A percentile compares a stretch with the other conserved stretches of the same genome.
These are phyloP conservation scores for Rhipidocladum racemiflorum DNA, from an alignment of 176 grass and related monocot species.

Conservation along the genomic window DNA sequence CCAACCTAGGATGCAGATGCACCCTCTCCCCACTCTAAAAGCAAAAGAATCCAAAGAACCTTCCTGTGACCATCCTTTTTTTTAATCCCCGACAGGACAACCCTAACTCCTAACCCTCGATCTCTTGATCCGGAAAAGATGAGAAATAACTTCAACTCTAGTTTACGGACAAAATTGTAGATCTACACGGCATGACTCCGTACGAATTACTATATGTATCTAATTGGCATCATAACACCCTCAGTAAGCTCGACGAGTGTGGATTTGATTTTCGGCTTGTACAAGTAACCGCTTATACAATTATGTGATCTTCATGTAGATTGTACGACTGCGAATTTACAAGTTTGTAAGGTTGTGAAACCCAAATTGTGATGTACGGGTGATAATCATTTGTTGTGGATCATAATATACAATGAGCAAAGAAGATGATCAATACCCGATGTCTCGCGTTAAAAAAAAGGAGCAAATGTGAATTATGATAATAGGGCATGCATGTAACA, in stretches of 20 bases:
- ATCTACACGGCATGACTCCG: not conserved
- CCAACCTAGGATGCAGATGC: not conserved
- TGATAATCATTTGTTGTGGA: not conserved
- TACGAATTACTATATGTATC: not conserved
- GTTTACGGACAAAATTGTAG: not conserved
- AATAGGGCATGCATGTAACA: too few species aligned
- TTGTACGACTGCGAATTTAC: too few species aligned
- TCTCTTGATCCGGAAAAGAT: not conserved
- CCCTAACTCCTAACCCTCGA: not conserved
- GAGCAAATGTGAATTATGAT: not conserved
- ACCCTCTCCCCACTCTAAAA: not conserved
- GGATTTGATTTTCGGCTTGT: not conserved
- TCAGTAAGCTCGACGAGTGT: not conserved
- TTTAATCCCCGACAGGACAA: conserved; percentile 7
- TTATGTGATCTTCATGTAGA: not conserved
- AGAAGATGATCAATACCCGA: not conserved
- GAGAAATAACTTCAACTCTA: not conserved
- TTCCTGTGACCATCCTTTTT: not conserved
- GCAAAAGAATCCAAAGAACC: conserved; percentile 15
- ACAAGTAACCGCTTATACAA: not conserved
- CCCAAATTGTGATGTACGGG: too few species aligned
- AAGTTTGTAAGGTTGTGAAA: too few species aligned
- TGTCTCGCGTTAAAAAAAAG: not conserved
- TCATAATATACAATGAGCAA: not conserved
- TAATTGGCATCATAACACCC: not conserved